Conservation (phyloP, 164 flowering plant genomes). For the Umbilicus rupestris region DNA sequence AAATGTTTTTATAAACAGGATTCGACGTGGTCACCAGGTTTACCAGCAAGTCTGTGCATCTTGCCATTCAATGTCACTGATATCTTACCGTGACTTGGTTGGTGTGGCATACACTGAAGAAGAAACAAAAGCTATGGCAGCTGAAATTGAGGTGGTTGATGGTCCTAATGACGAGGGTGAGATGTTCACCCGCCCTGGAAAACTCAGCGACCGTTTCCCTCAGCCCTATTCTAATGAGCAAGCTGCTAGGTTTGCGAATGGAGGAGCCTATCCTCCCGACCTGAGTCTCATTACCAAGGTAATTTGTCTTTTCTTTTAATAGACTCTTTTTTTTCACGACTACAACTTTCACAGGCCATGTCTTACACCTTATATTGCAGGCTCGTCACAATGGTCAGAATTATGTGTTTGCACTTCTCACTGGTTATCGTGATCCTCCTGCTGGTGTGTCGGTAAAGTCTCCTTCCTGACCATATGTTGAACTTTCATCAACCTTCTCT, state of each 20-base stretch:
- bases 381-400: constrained; percentile 90
- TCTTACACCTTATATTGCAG: constrained; percentile 24
- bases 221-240: constrained; percentile 72
- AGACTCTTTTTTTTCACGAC: background rate
- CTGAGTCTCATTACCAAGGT: constrained; percentile 79
- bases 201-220: constrained; percentile 77
- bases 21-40: constrained; percentile 83
- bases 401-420: constrained; percentile 72
- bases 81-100: constrained; percentile 74
- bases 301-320: constrained; percentile 4
- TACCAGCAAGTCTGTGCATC: constrained; percentile 84
- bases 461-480: background rate
- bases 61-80: constrained; percentile 69
- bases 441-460: constrained; percentile 69
- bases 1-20: constrained; percentile 27
- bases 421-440: constrained; percentile 82
- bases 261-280: constrained; percentile 90
- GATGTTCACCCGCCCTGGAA: constrained; percentile 86
- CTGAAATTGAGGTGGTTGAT: constrained; percentile 38
- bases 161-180: constrained; percentile 91
- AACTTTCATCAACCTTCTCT: background rate
- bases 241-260: constrained; percentile 84
- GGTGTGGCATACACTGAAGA: constrained; percentile 84
- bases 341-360: too few relatives aligned
- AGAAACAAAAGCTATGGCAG: constrained; percentile 74